Conservation (phyloP, 140 eudicot species). For the Erigeron philadelphicus region DNA sequence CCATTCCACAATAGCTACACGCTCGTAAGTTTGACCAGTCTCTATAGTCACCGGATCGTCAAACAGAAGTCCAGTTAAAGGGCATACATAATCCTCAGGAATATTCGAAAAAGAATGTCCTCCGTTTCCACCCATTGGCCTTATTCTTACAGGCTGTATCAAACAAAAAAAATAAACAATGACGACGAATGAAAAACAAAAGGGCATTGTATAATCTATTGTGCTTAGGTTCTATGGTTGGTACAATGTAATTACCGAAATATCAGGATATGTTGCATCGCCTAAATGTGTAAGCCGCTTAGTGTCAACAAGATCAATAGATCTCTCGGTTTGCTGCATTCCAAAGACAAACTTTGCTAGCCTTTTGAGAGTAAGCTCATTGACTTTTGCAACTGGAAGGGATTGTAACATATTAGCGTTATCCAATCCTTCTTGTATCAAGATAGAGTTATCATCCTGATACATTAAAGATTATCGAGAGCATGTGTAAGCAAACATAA, state of each 20-base stretch:
- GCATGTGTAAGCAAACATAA: slow-evolving; percentile 16
- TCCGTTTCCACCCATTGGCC: slow-evolving; percentile 28
- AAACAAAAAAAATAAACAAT: slow-evolving; percentile 20
- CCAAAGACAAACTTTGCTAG: slow-evolving; percentile 45
- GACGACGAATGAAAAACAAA: slow-evolving; percentile 16
- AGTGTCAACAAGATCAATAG: slow-evolving; percentile 19
- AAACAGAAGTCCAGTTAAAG: slow-evolving; percentile 55
- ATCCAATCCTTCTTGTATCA: slow-evolving; percentile 18
- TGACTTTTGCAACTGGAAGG: slow-evolving; percentile 40
- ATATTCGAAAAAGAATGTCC: slow-evolving; percentile 28
- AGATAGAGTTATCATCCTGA: slow-evolving; percentile 24
- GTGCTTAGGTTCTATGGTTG: neutral
- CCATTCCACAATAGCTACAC: slow-evolving; percentile 54
- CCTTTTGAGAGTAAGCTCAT: slow-evolving; percentile 41
- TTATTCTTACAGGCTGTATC: slow-evolving; percentile 36
- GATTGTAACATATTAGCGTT: slow-evolving; percentile 24
- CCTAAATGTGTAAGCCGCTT: slow-evolving; percentile 18
- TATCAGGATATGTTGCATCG: slow-evolving; percentile 32
- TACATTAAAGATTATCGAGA: slow-evolving; percentile 21
- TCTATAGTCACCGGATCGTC: slow-evolving; percentile 81
- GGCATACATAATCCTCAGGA: slow-evolving; percentile 67
- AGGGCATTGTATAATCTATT: neutral
- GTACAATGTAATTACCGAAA: slow-evolving; percentile 29
- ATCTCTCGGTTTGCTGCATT: slow-evolving; percentile 32
- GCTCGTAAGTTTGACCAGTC: slow-evolving; percentile 79